Base-by-base conservation (phyloP, 371 early-diverging fungal genomes). In the Circinella minor region DNA sequence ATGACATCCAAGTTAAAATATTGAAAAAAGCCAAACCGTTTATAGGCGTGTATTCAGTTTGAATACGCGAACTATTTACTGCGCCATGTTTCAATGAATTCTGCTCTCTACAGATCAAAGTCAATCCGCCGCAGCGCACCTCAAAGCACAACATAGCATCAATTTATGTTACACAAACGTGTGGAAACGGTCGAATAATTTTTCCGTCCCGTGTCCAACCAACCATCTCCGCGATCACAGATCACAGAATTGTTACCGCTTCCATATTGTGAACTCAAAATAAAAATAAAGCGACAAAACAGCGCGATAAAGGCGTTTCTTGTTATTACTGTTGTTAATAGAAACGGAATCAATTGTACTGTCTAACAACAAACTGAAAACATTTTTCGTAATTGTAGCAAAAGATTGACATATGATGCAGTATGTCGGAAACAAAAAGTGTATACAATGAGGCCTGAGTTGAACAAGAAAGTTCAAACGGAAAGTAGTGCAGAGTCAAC, bases 161-260 rank as follows among this genome's bases (percentile, higher is more conserved):
- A 14, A 27, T 57, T 57, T 14, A 27, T 57, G 57, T 57, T 34
- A 57, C 57, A 27, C 57, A 57, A 27, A 6, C 57, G 27, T 57
- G 27, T 34, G 57, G 57, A 27, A 17, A 10, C 57, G 57, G 57
- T 11, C 34, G 9, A 17, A 57, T 1, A 10, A 34, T 57, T 57
- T 57, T 57, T 34, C 57, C 57, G 57, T 27, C 1, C 34, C 34
- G 57, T 27, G 54, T 18, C n/a, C 4, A n/a, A 13, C 54, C 54
- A 13, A 34, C 57, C 57, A 57, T 57, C 57, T 57, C 57, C 57
- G 57, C 57, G 57, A 57, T 57, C 57, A 34, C 57, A 57, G 57
- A 57, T 57, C 57, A 57, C 10, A 57, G 57, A 57, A 57, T 57
- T 57, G 51, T 51, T 51, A 4, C 51, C 51, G 51, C 8, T 17